phyloP scores from a whole-genome alignment of 768 basidiomycete species.

The Amanita thiersii region DNA sequence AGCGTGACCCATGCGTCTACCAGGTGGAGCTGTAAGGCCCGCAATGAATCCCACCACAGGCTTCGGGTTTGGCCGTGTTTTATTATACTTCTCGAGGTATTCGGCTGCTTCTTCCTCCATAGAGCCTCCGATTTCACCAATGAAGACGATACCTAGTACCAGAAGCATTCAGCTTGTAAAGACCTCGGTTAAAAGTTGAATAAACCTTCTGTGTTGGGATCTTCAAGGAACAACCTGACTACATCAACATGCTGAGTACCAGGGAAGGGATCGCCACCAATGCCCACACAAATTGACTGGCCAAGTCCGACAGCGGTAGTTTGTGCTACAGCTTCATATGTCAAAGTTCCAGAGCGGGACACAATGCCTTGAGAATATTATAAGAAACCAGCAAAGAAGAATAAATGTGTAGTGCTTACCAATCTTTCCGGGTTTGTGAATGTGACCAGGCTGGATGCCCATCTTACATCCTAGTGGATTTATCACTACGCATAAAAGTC shows the following conservation, averaged over 20 bases:
- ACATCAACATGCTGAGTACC: slow-evolving; percentile 95
- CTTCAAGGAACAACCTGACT: slow-evolving; percentile 92
- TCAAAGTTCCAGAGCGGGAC: slow-evolving; percentile 91
- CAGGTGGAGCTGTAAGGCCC: slow-evolving; percentile 95
- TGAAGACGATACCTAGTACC: slow-evolving; percentile 81
- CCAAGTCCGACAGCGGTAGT: slow-evolving; percentile 94
- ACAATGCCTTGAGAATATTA: slow-evolving; percentile 71
- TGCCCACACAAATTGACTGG: slow-evolving; percentile 93
- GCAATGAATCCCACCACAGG: slow-evolving; percentile 98
- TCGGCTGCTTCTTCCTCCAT: slow-evolving; percentile 99
- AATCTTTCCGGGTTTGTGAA: slow-evolving; percentile 94
- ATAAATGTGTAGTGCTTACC: slow-evolving; percentile 36
- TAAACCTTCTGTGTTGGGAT: slow-evolving; percentile 86
- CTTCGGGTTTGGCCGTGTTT: slow-evolving; percentile 78
- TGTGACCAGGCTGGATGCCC: slow-evolving; percentile 97
- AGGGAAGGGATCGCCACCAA: slow-evolving; percentile 96
- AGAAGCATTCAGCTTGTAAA: slow-evolving; percentile 1
- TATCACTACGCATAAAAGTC: slow-evolving; percentile 46
- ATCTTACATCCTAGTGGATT: slow-evolving; percentile 98
- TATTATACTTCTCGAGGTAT: slow-evolving; percentile 90
- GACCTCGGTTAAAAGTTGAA: neutral
- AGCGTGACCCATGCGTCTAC: slow-evolving; percentile 96
- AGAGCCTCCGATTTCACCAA: slow-evolving; percentile 97
- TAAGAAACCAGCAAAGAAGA: neutral
- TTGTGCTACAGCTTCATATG: slow-evolving; percentile 98